Evolutionary conservation across 306 rosid genomes (phyloP).

Genomic region (Vigna nakashimae): DNA sequence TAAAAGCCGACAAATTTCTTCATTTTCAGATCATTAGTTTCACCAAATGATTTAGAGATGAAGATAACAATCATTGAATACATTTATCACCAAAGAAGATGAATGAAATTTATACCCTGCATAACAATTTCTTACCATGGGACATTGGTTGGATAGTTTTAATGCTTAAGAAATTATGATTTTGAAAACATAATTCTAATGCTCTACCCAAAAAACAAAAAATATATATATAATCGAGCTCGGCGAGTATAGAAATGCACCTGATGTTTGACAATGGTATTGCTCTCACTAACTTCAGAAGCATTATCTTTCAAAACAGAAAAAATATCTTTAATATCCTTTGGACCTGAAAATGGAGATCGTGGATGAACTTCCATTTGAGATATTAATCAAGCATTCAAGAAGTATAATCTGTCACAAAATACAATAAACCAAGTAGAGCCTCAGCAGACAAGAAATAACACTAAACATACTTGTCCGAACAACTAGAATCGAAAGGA

Average conservation of each 20-base stretch:
- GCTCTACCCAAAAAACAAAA: neutral
- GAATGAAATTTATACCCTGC: slow-evolving; percentile 1
- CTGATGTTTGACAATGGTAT: slow-evolving; percentile 68
- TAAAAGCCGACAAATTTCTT: neutral
- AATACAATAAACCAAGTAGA: slow-evolving; percentile 27
- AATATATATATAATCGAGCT: neutral
- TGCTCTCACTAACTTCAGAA: slow-evolving; percentile 65
- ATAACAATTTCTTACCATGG: slow-evolving; percentile 8
- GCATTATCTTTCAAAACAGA: slow-evolving; percentile 76
- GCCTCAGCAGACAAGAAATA: slow-evolving; percentile 45
- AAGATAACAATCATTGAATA: slow-evolving; percentile 11
- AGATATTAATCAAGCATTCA: slow-evolving; percentile 25
- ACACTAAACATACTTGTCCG: slow-evolving; percentile 66
- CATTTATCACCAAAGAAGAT: slow-evolving; percentile 13
- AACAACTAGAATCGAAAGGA: slow-evolving; percentile 79
- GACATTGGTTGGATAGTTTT: slow-evolving; percentile 4
- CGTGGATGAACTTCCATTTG: slow-evolving; percentile 19
- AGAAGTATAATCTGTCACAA: slow-evolving; percentile 26
- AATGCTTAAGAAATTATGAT: neutral
- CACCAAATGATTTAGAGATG: slow-evolving; percentile 18
- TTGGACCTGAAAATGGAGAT: slow-evolving; percentile 66
- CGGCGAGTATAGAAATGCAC: slow-evolving; percentile 48
- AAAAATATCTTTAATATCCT: slow-evolving; percentile 79
- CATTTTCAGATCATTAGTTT: slow-evolving; percentile 18
- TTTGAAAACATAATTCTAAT: no score